Base-by-base conservation (phyloP, 2,329 filamentous ascomycete species). In the Penicillium carneum region DNA sequence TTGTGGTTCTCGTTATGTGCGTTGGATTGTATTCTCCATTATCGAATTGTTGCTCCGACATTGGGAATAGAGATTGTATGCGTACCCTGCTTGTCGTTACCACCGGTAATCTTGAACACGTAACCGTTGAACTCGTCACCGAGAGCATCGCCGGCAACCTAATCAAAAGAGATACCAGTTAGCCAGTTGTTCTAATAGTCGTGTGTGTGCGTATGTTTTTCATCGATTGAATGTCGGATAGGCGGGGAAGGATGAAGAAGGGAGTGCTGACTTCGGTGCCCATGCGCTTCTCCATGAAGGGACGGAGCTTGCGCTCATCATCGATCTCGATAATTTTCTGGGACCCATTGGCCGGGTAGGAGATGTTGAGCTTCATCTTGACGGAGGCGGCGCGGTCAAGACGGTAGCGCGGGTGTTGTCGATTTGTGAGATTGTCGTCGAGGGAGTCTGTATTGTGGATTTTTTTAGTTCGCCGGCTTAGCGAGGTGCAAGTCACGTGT, bases 41-140 rank as follows among this genome's bases (percentile, higher is more conserved):
- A 12, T 45, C 53, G 29, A 52, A 33, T 16, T n/a, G 10, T n/a
- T 36, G 1, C 31, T 39, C 46, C 47, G 43, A 47, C 18, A 29
- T 50, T 18, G 34, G 38, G 18, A 23, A 54, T 49, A 42, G 45
- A 55, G 57, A 57, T 64, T 48, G 38, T 56, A 45, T 60, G 57
- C 76, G 68, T 79, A 79, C 77, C 95, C 88, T 99, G 96, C 92
- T 99, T 99, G 91, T 99, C 95, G 91, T 99, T 99, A 81, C 96
- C 95, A 80, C 95, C 96, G 78, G 95, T 99, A 87, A 99, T 98
- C 82, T 89, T 90, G 90, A 99, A 93, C 86, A 99, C 90, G 88
- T 99, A 99, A 84, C 95, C 95, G 88, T 97, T 97, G 91, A 96
- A 99, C 86, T 99, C 95, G 81, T 98, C 93, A 79, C 95, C 95